Evolutionary conservation across 768 basidiomycete genomes (phyloP).

Genomic region (Naganishia vaughanmartiniae): DNA sequence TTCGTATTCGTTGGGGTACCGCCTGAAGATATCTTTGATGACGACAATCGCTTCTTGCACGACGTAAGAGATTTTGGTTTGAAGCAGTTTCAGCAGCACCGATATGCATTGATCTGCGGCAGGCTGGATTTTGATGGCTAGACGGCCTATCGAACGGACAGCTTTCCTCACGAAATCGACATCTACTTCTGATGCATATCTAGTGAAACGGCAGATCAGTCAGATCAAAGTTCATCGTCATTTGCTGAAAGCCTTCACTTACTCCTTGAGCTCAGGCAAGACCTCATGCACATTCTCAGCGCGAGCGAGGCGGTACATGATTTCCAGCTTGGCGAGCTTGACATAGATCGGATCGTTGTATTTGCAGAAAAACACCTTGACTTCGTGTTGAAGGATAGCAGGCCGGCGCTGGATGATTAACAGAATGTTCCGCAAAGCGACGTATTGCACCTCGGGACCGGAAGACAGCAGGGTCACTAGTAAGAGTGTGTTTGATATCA

Average conservation of each 20-base stretch:
- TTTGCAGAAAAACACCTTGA: slow-evolving; percentile 99
- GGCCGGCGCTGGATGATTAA: slow-evolving; percentile 95
- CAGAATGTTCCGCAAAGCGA: slow-evolving; percentile 91
- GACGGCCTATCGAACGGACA: slow-evolving; percentile 90
- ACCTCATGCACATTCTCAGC: slow-evolving; percentile 91
- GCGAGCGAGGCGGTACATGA: slow-evolving; percentile 96
- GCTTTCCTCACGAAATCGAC: slow-evolving; percentile 97
- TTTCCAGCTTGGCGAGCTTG: slow-evolving; percentile 95
- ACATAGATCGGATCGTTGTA: slow-evolving; percentile 99
- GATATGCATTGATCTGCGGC: slow-evolving; percentile 88
- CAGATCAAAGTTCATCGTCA: background rate
- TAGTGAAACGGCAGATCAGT: slow-evolving; percentile 43
- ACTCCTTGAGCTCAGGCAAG: slow-evolving; percentile 92
- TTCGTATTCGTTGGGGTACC: slow-evolving; percentile 95
- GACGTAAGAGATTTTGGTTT: slow-evolving; percentile 91
- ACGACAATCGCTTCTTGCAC: slow-evolving; percentile 97
- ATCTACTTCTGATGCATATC: slow-evolving; percentile 97
- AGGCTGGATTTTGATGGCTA: slow-evolving; percentile 93
- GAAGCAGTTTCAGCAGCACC: slow-evolving; percentile 77
- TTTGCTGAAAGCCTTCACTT: slow-evolving; percentile 42
- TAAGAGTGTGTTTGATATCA: slow-evolving; percentile 19
- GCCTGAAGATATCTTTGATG: slow-evolving; percentile 94
- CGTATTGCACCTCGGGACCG: slow-evolving; percentile 97
- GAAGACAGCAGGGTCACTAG: slow-evolving; percentile 91
- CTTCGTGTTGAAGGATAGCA: slow-evolving; percentile 87